Evolutionary conservation across 106 monocot genomes (phyloP).

Genomic region (Allium fistulosum): DNA sequence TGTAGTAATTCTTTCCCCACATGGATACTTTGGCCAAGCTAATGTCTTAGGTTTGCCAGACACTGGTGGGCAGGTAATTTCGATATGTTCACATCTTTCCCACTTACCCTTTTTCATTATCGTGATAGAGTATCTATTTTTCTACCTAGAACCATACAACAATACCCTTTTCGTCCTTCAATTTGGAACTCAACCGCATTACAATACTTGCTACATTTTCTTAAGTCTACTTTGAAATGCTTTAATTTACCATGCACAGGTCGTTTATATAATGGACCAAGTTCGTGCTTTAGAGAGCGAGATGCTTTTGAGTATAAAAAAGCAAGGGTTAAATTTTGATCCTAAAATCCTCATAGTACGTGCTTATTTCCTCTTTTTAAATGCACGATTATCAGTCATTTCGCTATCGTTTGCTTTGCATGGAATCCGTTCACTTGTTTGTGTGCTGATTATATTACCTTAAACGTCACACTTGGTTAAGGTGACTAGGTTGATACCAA

Average conservation of each 20-base stretch:
- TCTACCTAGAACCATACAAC: too few relatives aligned
- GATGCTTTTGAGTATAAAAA: slow-evolving; percentile 73
- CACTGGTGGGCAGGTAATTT: slow-evolving; percentile 86
- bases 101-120: too few relatives aligned
- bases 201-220: too few relatives aligned
- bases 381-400: neutral
- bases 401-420: neutral
- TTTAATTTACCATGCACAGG: too few relatives aligned
- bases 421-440: neutral
- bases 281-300: slow-evolving; percentile 84
- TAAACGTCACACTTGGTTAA: too few relatives aligned
- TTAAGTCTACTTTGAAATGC: too few relatives aligned
- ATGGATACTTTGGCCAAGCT: slow-evolving; percentile 93
- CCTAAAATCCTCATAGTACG: slow-evolving; percentile 88
- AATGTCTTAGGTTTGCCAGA: slow-evolving; percentile 90
- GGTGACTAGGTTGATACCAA: too few relatives aligned
- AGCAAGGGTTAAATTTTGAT: slow-evolving; percentile 71
- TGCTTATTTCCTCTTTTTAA: neutral
- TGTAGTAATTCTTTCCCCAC: slow-evolving; percentile 83
- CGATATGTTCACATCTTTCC: neutral
- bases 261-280: slow-evolving; percentile 97
- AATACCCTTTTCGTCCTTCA: too few relatives aligned
- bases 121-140: too few relatives aligned
- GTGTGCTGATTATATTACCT: neutral
- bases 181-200: too few relatives aligned